phyloP scores from a whole-genome alignment of 495 filamentous ascomycete genomes.

The Penicillium alfredii region DNA sequence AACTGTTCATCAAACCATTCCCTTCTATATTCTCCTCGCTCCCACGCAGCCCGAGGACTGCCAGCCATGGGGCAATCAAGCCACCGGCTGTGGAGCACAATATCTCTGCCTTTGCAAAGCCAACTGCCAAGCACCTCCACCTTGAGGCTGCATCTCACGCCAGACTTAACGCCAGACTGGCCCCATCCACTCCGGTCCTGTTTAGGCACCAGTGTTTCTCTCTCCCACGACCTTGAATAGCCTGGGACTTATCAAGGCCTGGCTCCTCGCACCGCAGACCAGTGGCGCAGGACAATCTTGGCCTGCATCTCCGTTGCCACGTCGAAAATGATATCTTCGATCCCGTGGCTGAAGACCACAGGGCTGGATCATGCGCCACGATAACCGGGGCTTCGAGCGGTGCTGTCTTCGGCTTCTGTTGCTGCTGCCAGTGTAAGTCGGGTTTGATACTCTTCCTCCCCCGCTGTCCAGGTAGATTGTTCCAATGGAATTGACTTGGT shows the following conservation, averaged over 20 bases:
- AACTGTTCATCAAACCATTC: no score
- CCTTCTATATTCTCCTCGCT: no score
- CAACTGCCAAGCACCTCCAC: constrained; percentile 5
- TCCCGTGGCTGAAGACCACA: constrained; percentile 15
- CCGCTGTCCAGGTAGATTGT: no score
- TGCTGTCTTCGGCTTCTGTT: not conserved
- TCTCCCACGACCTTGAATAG: not conserved
- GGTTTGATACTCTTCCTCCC: not conserved
- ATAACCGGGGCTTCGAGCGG: constrained; percentile 2
- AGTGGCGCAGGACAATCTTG: constrained; percentile 12
- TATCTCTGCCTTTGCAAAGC: not conserved
- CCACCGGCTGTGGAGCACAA: constrained; percentile 4
- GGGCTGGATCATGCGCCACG: constrained; percentile 15
- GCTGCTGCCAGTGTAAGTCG: not conserved
- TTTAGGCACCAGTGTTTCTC: constrained; percentile 21
- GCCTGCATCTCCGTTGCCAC: constrained; percentile 16
- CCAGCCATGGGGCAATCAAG: no score
- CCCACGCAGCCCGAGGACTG: no score
- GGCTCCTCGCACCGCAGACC: constrained; percentile 1
- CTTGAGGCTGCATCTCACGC: constrained; percentile 4
- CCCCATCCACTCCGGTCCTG: not conserved
- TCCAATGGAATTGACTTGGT: no score
- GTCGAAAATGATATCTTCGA: constrained; percentile 4
- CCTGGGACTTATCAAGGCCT: constrained; percentile 1
- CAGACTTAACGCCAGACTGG: not conserved